Evolutionary conservation across 2,329 filamentous ascomycete species (phyloP), one percentile per base, ranked within the genome.

Genomic region (Penicillium sumatraense): DNA sequence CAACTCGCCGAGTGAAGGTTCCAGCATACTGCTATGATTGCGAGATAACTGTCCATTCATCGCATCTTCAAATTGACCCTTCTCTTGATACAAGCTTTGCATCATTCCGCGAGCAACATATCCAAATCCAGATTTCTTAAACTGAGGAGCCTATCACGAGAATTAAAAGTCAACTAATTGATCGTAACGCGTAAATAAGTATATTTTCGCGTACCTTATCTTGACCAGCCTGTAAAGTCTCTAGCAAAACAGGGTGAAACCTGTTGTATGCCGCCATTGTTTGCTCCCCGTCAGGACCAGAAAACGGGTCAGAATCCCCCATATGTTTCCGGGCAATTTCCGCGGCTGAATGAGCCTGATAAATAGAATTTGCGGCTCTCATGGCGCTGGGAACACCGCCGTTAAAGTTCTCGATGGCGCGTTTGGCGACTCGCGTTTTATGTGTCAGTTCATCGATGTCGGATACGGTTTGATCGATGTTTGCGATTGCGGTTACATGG

Each of bases 191-290:
- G n/a, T 14, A 7, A 16, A 3, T n/a, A 5, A 29, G 8, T 45
- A 5, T n/a, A 18, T 18, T 16, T 27, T 45, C 14, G 2, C 20
- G 5, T 26, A 44, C 40, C 40, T 51, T 51, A 8, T 21, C 20
- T 20, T 51, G 38, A 6, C 11, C 49, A 23, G 23, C 20, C 26
- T 33, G 27, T 16, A 51, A 13, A 36, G 49, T 38, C 18, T 14
- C 14, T 13, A 51, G 7, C 1, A 51, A 29, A 14, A 51, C 49
- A 3, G 49, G 49, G 7, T 33, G 8, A 18, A 51, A 21, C n/a
- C 45, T n/a, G 21, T 51, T 36, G 29, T 45, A 51, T 45, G 49
- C 49, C 11, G 36, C 27, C 49, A 51, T 31, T 11, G 40, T 42
- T 14, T 33, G 26, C 13, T 36, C 40, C 6, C 49, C 23, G 27